Percentiles rank a stretch among this genome's conserved stretches.
These are phyloP conservation scores for Basipetospora chlamydospora DNA, from an alignment of 2,329 filamentous ascomycete genomes.

Conservation along the genomic window DNA sequence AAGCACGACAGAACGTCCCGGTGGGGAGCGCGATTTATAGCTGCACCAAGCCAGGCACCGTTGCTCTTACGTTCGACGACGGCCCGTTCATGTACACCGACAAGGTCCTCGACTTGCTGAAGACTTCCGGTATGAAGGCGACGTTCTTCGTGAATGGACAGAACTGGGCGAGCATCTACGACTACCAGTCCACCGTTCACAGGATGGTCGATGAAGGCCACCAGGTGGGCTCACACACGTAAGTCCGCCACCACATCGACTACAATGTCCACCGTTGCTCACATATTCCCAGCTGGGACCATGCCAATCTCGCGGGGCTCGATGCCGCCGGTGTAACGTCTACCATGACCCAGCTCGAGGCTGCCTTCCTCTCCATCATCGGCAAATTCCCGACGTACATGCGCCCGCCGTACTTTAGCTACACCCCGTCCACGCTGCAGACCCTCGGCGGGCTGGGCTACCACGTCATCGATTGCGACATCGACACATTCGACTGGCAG, in stretches of 20 bases:
- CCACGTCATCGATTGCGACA: constrained; percentile 39
- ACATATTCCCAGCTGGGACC: constrained; percentile 23
- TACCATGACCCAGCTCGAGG: constrained; percentile 30
- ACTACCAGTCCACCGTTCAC: constrained; percentile 13
- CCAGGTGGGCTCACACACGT: constrained; percentile 42
- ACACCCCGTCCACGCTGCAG: constrained; percentile 18
- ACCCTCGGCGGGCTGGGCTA: constrained; percentile 30
- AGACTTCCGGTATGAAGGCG: constrained; percentile 16
- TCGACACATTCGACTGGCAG: constrained; percentile 48
- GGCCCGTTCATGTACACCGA: constrained; percentile 28
- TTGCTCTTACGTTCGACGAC: constrained; percentile 33
- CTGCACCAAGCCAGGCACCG: constrained; percentile 19
- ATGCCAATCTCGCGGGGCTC: constrained; percentile 24
- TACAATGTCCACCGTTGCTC: not conserved
- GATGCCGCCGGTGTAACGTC: constrained; percentile 17
- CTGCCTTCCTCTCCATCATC: constrained; percentile 26
- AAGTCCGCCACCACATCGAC: constrained; percentile 7
- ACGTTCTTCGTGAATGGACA: constrained; percentile 23
- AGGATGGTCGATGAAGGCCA: constrained; percentile 40
- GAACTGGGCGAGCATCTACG: constrained; percentile 16
- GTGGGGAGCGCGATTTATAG: not conserved
- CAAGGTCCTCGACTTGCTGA: constrained; percentile 23
- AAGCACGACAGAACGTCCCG: no score
- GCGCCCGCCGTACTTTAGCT: constrained; percentile 30
- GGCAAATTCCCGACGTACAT: constrained; percentile 28